These are phyloP conservation scores for Pythium monospermum DNA, from an alignment of 352 stramenopile species.

Conservation along the genomic window DNA sequence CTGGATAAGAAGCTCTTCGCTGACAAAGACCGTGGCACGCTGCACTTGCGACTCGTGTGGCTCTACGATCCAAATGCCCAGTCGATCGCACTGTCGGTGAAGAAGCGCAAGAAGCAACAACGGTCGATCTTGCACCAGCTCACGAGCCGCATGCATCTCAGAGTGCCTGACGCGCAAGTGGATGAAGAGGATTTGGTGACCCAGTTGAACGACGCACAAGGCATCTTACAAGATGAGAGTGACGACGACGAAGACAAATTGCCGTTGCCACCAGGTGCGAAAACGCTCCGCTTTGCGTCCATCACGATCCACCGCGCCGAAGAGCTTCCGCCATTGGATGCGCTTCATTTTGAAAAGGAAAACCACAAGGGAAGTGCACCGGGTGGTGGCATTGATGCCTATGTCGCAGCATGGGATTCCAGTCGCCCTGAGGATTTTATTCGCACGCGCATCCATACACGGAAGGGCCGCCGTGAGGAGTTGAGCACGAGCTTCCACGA, in stretches of 20 bases:
- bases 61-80: slow-evolving; percentile 43
- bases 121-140: slow-evolving; percentile 47
- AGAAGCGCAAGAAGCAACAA: slow-evolving; percentile 46
- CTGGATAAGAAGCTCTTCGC: slow-evolving; percentile 45
- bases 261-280: slow-evolving; percentile 35
- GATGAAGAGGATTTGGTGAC: slow-evolving; percentile 40
- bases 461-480: slow-evolving; percentile 52
- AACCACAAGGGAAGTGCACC: slow-evolving; percentile 28
- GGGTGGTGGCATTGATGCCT: slow-evolving; percentile 60
- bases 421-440: slow-evolving; percentile 30
- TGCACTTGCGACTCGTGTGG: slow-evolving; percentile 53
- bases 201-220: slow-evolving; percentile 14
- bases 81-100: slow-evolving; percentile 30
- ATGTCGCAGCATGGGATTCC: slow-evolving; percentile 40
- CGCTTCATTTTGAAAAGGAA: slow-evolving; percentile 41
- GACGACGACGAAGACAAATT: slow-evolving; percentile 28
- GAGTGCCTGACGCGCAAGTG: slow-evolving; percentile 35
- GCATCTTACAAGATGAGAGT: slow-evolving; percentile 23
- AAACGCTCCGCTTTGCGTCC: slow-evolving; percentile 44
- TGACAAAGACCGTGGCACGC: slow-evolving; percentile 52
- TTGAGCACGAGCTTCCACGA: slow-evolving; percentile 62
- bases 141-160: slow-evolving; percentile 39
- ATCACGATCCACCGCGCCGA: slow-evolving; percentile 61
- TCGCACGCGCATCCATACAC: slow-evolving; percentile 65
- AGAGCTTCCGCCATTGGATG: slow-evolving; percentile 58